Evolutionary conservation across 176 grass and related monocot genomes (phyloP), one percentile per base, ranked within the genome.

Genomic region (Aegilops bicornis): DNA sequence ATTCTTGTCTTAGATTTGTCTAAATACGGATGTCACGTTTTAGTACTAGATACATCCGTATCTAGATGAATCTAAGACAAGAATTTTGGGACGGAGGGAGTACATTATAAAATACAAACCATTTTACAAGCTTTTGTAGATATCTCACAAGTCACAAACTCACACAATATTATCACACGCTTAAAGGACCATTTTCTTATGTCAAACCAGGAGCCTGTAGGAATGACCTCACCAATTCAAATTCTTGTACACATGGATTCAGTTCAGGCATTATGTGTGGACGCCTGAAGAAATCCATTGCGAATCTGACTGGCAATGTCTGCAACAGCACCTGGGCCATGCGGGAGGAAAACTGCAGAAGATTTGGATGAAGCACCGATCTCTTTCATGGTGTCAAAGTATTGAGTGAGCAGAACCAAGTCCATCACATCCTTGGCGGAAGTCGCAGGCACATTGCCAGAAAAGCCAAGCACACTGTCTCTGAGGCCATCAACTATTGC

Each of bases 381-480:
- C 61, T 91, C 75, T 68, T 91, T 91, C 85, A 91, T 91, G 32
- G 75, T 91, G 43, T 87, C 80, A 25, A 87, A 87, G 60, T 80
- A 87, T 37, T 84, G 80, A 4, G 75, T 87, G 74, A 87, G 67
- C 13, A 90, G 74, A 79, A 79, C 84, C 50, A 83, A 60, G 78
- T 84, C 89, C 80, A 90, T 87, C 25, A 84, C 85, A 84, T 91
- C 89, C 76, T 87, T 90, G 29, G 85, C 80, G 83, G 80, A 83
- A 87, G 85, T 90, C 31, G 80, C 85, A 45, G 84, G 80, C 33
- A 90, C 74, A 79, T 87, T 90, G 11, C 80, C 74, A 64, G 80
- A 83, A 48, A 90, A 83, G 13, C 89, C 89, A 66, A 87, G 80
- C 45, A 83, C 89, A 8, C 89, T 87, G 5, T 90, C 84, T 73